Evolutionary conservation across 768 basidiomycete genomes (phyloP).

Genomic region (Lactarius hatsudake): DNA sequence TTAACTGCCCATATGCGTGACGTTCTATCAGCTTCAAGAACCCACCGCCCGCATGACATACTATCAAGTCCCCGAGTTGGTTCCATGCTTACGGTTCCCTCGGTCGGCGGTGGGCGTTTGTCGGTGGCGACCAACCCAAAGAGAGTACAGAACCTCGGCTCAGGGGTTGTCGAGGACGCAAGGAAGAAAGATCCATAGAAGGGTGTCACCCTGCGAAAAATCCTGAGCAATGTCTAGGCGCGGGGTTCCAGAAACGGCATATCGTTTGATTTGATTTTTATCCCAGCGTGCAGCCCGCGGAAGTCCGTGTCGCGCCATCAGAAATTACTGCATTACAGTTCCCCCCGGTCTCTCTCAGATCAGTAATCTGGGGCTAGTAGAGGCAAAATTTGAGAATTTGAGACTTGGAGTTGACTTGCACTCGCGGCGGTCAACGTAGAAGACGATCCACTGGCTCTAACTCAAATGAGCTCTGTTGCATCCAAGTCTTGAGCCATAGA

Average conservation of each 20-base stretch:
- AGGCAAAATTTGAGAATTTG: too few species aligned
- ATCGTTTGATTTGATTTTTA: slow-evolving; percentile 10
- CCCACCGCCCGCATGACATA: background rate
- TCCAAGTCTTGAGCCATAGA: slow-evolving; percentile 29
- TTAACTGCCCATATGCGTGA: background rate
- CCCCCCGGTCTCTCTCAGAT: too few species aligned
- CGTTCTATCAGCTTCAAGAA: slow-evolving; percentile 2
- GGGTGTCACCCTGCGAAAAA: background rate
- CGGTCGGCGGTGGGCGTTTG: background rate
- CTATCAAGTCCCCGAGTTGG: too few species aligned
- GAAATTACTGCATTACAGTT: background rate
- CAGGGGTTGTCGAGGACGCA: too few species aligned
- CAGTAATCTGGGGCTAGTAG: too few species aligned
- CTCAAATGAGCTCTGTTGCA: slow-evolving; percentile 64
- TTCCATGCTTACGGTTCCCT: background rate
- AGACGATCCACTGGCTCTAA: background rate
- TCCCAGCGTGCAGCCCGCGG: slow-evolving; percentile 21
- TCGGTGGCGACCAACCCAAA: background rate
- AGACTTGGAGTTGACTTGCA: background rate
- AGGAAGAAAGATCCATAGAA: too few species aligned
- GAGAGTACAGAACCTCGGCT: background rate
- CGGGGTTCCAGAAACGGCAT: slow-evolving; percentile 4
- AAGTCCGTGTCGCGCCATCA: slow-evolving; percentile 5
- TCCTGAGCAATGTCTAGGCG: background rate
- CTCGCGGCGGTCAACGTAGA: too few species aligned